Base-by-base conservation (phyloP, 1,139 yeast genomes). In the Sugiyamaella xylanicola region DNA sequence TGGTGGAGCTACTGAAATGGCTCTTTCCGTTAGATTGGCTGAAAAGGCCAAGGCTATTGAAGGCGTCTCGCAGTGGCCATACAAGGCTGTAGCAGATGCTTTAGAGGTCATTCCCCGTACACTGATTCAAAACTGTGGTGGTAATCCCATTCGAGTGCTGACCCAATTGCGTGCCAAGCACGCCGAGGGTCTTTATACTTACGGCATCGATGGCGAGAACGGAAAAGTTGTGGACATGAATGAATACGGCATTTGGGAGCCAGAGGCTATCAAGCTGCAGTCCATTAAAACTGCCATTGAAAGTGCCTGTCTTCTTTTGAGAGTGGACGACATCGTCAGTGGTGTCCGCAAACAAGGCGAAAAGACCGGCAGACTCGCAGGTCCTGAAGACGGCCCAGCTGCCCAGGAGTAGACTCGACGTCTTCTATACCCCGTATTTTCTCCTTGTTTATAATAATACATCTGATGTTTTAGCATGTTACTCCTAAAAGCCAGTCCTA, bases 1-100 rank as follows among this genome's bases (percentile, higher is more conserved):
- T 65, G 99, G 99, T 57, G 99, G 99, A 68, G 99, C 99, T 51
- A 93, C 98, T 20, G 99, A 93, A 75, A 93, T 95, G 98, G 99
- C 99, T 1, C 92, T 95, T 51, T 81, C 95, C 62, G 98, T 93
- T 29, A 84, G 81, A 63, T 80, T 93, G 59, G 82, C 96, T 11
- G 97, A 93, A 71, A 86, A 84, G 76, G 97, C 98, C 50, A 92
- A 92, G 75, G 80, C 84, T 53, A 84, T 95, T 64, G 97, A 91
- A 73, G 99, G 99, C 57, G 87, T 93, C 57, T 92, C 90, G 56
- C 99, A 95, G 75, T 92, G 97, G 96, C 99, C 99, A 53, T 95
- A 93, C 76, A 95, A 90, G 74, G 97, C 99, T 4, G 98, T 93
- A 57, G 96, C 98, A 19, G 98, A 93, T 75, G 98, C 99, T 1